phyloP scores from a whole-genome alignment of 1,284 basidiomycete genomes.

The Cystobasidium slooffiae region DNA sequence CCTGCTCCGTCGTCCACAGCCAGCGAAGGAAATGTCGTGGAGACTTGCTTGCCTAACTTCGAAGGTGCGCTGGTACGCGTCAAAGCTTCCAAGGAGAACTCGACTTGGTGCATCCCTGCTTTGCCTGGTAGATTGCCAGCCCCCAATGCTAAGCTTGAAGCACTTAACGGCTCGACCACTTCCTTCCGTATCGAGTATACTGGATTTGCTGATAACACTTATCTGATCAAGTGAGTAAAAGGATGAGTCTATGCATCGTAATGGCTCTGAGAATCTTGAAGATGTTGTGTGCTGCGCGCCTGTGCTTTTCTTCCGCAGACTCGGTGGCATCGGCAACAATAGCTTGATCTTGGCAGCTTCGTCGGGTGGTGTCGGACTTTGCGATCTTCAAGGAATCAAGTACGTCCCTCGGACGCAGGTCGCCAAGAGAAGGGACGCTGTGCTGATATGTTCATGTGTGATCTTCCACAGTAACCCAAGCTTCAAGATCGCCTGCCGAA shows the following conservation, averaged over 20 bases:
- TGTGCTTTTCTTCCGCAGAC: neutral
- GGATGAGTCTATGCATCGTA: too few species aligned
- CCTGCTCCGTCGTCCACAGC: neutral
- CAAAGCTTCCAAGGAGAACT: neutral
- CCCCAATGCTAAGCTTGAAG: neutral
- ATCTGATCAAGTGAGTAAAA: constrained; percentile 24
- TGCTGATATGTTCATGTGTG: neutral
- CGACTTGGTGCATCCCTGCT: constrained; percentile 5
- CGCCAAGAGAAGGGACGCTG: too few species aligned
- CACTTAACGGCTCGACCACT: neutral
- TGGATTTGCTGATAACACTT: neutral
- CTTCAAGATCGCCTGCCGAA: constrained; percentile 3
- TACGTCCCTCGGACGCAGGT: too few species aligned
- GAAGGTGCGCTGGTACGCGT: constrained; percentile 3
- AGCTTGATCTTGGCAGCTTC: constrained; percentile 1
- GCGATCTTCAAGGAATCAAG: neutral
- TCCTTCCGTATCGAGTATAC: constrained; percentile 12
- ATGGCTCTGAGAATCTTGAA: too few species aligned
- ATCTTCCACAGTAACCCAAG: neutral
- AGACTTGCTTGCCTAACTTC: constrained; percentile 20
- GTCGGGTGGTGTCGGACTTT: neutral
- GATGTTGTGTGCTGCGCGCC: too few species aligned
- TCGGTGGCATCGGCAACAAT: constrained; percentile 5
- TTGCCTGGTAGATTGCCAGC: neutral
- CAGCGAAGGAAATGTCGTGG: neutral